Percentiles rank a stretch among this genome's conserved stretches.
Conservation (phyloP, 371 early-diverging fungal genomes). For the Lichtheimia hyalospora region DNA sequence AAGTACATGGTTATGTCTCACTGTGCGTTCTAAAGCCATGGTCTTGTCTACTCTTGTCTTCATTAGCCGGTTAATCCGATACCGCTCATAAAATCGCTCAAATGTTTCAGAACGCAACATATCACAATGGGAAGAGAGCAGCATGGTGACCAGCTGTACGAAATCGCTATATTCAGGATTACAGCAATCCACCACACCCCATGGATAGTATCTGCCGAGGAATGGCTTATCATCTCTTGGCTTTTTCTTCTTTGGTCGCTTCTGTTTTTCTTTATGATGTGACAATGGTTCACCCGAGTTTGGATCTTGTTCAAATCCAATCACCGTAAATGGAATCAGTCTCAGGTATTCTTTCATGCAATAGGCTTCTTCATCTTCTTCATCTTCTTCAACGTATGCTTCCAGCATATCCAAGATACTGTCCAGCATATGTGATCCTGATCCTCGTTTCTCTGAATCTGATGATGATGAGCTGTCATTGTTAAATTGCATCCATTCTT, state of each 20-base stretch:
- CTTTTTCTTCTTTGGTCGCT: conserved; percentile 21
- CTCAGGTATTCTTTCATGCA: conserved; percentile 37
- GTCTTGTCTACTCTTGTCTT: conserved; percentile 13
- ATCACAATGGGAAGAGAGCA: conserved; percentile 70
- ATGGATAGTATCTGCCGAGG: conserved; percentile 94
- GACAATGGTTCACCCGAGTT: conserved; percentile 29
- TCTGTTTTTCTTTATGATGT: not conserved
- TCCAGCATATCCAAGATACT: conserved; percentile 23
- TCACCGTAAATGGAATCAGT: conserved; percentile 68
- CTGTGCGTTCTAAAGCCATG: no score
- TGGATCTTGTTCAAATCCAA: conserved; percentile 66
- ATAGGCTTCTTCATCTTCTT: conserved; percentile 29
- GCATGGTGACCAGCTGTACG: conserved; percentile 42
- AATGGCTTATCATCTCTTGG: not conserved
- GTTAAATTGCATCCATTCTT: not conserved
- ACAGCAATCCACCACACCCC: conserved; percentile 92
- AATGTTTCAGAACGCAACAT: conserved; percentile 84
- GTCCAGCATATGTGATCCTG: no score
- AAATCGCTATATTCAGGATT: conserved; percentile 88
- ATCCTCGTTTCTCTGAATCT: no score
- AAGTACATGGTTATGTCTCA: no score
- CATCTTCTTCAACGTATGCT: conserved; percentile 24
- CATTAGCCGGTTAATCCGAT: conserved; percentile 78
- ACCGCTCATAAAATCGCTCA: conserved; percentile 86
- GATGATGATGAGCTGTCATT: no score